Base-by-base conservation (phyloP, 441 rosid species). In the Gossypium lobatum region DNA sequence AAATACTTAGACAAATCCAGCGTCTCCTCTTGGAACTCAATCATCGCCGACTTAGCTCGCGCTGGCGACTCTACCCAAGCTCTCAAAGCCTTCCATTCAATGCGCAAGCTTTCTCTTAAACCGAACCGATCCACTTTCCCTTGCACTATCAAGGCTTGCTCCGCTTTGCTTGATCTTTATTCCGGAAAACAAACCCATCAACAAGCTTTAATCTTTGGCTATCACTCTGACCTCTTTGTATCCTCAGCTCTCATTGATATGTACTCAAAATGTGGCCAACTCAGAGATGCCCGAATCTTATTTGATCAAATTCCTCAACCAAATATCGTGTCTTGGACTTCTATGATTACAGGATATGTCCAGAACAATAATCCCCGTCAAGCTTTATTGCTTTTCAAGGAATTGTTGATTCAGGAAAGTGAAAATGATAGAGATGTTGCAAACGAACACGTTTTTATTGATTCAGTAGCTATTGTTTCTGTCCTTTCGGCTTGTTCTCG, bases 51-150 rank as follows among this genome's bases (percentile, higher is more conserved):
- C 55, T 79, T 92, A 79, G 90, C 98, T 78, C 91, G 97, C 31
- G 78, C 70, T 66, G 93, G 93, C 18, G 93, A 92, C 80, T 88
- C 94, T 0, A 54, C 77, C 62, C 95, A 89, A 84, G 86, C 97
- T 53, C 87, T 92, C 70, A 86, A 87, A 11, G 93, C 98, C 59
- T 94, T 94, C 80, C 84, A 81, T 69, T 92, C 96, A 5, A 83
- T 94, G 93, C 88, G 97, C 8, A 86, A 82, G 68, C 91, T 89
- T 69, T 83, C 89, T 73, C 86, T 94, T 64, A 71, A 63, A 46
- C 97, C 95, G 3, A 91, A 71, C 77, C 95, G 97, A 60, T 87
- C 93, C 63, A 83, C 87, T 2, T 86, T 92, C 80, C 98, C 98
- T 69, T 91, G 97, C 85, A 62, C 93, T 60, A 84, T 92, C 79